These are phyloP conservation scores for Bruguiera hainesii DNA, from an alignment of 441 rosid genomes.

Conservation along the genomic window DNA sequence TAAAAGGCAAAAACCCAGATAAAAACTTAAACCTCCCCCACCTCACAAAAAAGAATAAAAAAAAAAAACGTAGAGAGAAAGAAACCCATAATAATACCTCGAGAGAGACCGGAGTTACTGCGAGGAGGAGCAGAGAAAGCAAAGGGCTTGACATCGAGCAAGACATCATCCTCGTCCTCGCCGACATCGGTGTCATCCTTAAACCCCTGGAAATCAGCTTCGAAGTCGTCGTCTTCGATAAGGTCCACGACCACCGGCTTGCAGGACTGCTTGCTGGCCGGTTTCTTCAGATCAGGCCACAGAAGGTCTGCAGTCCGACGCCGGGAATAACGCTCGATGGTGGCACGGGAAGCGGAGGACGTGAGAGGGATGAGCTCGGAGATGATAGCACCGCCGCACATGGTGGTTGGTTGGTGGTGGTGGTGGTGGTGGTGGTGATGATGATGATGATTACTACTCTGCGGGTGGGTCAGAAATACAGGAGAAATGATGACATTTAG, in stretches of 20 bases:
- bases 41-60: not conserved
- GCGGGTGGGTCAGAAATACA: not conserved
- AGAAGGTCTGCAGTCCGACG: constrained; percentile 54
- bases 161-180: constrained; percentile 34
- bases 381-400: constrained; percentile 99
- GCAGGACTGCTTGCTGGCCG: constrained; percentile 18
- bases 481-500: not conserved
- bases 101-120: constrained; percentile 21
- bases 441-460: not conserved
- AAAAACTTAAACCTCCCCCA: not conserved
- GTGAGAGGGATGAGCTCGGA: constrained; percentile 63
- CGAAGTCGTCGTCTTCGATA: constrained; percentile 56
- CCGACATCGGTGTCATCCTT: constrained; percentile 66
- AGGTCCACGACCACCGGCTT: constrained; percentile 29
- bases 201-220: constrained; percentile 78
- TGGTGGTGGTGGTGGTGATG: not conserved
- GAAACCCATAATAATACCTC: constrained; percentile 27
- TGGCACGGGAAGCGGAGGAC: constrained; percentile 12
- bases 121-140: constrained; percentile 42
- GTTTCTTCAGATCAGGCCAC: constrained; percentile 70
- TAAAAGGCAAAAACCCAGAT: not conserved
- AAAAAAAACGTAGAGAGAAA: not conserved
- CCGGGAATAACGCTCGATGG: constrained; percentile 28
- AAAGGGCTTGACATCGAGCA: constrained; percentile 59
- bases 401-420: constrained; percentile 25